Conservation (phyloP, 2,329 filamentous ascomycete genomes). For the Aspergillus neotritici region DNA sequence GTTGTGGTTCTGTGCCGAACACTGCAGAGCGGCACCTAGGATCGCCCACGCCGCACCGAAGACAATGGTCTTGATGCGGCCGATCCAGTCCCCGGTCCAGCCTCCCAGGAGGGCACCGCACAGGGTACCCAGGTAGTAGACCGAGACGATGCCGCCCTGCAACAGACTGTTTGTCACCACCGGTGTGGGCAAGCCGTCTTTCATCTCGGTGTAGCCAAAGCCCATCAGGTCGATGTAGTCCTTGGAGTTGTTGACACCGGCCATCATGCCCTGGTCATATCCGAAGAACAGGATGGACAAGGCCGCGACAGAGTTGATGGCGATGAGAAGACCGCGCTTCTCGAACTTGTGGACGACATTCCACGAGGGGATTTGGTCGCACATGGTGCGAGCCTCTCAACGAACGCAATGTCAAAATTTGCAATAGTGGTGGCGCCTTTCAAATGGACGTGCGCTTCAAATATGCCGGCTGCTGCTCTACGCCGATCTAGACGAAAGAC, state of each 20-base stretch:
- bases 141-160: slow-evolving; percentile 58
- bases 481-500: too few relatives aligned
- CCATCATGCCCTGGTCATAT: slow-evolving; percentile 53
- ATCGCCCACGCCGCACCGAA: slow-evolving; percentile 54
- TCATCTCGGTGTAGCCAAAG: slow-evolving; percentile 54
- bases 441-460: not conserved
- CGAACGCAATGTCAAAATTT: not conserved
- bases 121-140: slow-evolving; percentile 57
- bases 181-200: slow-evolving; percentile 41
- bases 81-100: slow-evolving; percentile 58
- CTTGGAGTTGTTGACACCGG: slow-evolving; percentile 60
- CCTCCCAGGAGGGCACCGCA: slow-evolving; percentile 60
- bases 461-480: too few relatives aligned
- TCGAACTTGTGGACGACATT: slow-evolving; percentile 51
- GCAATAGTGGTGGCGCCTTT: not conserved
- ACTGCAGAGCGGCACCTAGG: slow-evolving; percentile 59
- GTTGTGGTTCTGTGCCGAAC: slow-evolving; percentile 57
- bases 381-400: slow-evolving; percentile 21
- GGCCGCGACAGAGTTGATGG: slow-evolving; percentile 58
- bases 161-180: slow-evolving; percentile 56
- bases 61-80: slow-evolving; percentile 60
- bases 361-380: slow-evolving; percentile 36
- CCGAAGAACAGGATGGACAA: slow-evolving; percentile 65
- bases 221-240: slow-evolving; percentile 62
- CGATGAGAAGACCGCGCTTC: slow-evolving; percentile 53